phyloP scores from a whole-genome alignment of 495 filamentous ascomycete genomes.

The Aspergillus haitiensis region DNA sequence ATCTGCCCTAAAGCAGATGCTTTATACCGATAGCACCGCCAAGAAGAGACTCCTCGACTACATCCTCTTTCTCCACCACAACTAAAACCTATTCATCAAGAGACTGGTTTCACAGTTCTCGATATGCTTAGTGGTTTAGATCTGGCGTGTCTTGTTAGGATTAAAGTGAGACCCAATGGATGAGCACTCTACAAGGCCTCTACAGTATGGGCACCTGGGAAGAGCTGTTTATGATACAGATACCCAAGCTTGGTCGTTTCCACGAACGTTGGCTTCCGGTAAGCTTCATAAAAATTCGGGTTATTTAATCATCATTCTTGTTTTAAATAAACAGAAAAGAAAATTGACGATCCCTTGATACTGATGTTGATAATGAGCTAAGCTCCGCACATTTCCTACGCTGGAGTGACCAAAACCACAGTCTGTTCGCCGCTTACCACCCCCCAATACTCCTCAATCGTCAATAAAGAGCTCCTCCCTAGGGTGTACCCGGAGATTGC shows the following conservation, averaged over 20 bases:
- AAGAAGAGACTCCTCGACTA: constrained; percentile 8
- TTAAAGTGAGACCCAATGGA: constrained; percentile 58
- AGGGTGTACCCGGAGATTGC: constrained; percentile 42
- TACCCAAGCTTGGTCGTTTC: constrained; percentile 57
- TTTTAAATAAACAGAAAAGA: background rate
- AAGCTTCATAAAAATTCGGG: constrained; percentile 14
- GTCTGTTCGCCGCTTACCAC: constrained; percentile 28
- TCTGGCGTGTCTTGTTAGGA: constrained; percentile 33
- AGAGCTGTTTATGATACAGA: constrained; percentile 54
- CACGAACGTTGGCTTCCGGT: constrained; percentile 38
- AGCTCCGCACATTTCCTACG: constrained; percentile 34
- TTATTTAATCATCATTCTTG: constrained; percentile 19
- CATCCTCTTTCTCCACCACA: background rate
- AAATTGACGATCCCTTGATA: too few species aligned
- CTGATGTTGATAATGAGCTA: background rate
- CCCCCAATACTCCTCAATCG: constrained; percentile 18
- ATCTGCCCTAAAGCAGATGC: constrained; percentile 16
- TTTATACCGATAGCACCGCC: background rate
- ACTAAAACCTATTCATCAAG: constrained; percentile 4
- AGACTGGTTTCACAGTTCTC: constrained; percentile 22
- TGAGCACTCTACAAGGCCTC: constrained; percentile 53
- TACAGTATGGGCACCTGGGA: constrained; percentile 68
- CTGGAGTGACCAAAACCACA: constrained; percentile 36
- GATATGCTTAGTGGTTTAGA: constrained; percentile 38
- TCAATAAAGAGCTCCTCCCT: constrained; percentile 28